Conservation (phyloP, 139 green algal species). For the Zygnema circumcarinatum region DNA sequence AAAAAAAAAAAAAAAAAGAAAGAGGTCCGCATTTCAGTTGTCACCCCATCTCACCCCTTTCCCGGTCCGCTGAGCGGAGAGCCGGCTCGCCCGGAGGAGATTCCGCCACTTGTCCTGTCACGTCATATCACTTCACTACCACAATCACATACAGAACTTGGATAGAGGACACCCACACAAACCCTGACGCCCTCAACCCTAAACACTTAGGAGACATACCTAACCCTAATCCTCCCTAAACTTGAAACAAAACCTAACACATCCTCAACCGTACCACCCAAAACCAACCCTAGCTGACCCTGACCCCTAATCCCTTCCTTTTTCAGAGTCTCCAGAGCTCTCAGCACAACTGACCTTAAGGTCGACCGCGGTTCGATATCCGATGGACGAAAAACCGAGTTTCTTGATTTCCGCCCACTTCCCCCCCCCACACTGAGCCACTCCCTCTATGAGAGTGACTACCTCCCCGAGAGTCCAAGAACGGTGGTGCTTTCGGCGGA, state of each 20-base stretch:
- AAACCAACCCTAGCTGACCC: conserved; percentile 15
- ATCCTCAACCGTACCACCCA: conserved; percentile 40
- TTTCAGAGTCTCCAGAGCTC: too few species aligned
- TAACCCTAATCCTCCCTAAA: conserved; percentile 21
- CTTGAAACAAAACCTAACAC: conserved; percentile 41
- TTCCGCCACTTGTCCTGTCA: conserved; percentile 81
- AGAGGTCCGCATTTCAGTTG: too few species aligned
- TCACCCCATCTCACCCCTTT: not conserved
- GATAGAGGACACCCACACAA: too few species aligned
- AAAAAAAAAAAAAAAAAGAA: not conserved
- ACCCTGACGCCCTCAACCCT: not conserved
- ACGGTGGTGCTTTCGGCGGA: conserved; percentile 61
- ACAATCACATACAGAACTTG: conserved; percentile 22
- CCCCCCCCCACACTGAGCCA: conserved; percentile 70
- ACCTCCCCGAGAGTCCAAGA: conserved; percentile 76
- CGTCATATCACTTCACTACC: conserved; percentile 8
- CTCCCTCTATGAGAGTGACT: conserved; percentile 75
- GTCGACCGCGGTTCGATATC: conserved; percentile 65
- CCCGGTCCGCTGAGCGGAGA: not conserved
- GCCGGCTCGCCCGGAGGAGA: conserved; percentile 64
- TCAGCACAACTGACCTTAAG: conserved; percentile 68
- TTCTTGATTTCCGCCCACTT: conserved; percentile 81
- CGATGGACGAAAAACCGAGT: conserved; percentile 57
- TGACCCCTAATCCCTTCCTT: too few species aligned
- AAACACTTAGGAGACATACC: not conserved